Conservation (phyloP, 1,284 basidiomycete species). For the Pascua guehoae region DNA sequence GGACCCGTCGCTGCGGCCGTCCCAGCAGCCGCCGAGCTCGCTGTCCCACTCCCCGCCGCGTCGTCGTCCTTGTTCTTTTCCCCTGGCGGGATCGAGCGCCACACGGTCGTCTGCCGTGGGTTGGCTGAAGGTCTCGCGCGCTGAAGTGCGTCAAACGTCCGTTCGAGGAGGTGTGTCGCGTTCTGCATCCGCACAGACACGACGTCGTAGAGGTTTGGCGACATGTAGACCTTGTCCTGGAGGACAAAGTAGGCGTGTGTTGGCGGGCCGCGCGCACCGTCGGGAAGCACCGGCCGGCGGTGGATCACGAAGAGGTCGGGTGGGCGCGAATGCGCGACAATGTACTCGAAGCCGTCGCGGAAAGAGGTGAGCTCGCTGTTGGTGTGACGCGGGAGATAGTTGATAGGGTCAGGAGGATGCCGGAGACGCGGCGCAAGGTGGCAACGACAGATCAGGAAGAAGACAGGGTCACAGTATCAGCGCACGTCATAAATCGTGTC, state of each 20-base stretch:
- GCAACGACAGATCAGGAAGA: too few relatives aligned
- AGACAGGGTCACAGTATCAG: background rate
- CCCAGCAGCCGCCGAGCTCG: background rate
- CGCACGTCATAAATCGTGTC: background rate
- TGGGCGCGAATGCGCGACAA: slow-evolving; percentile 38
- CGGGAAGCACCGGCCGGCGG: slow-evolving; percentile 27
- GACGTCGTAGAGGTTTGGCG: slow-evolving; percentile 37
- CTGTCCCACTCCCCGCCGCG: background rate
- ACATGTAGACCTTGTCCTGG: slow-evolving; percentile 40
- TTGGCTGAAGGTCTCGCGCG: slow-evolving; percentile 36
- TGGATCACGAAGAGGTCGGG: slow-evolving; percentile 44
- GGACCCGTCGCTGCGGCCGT: background rate
- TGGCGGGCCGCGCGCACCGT: slow-evolving; percentile 27
- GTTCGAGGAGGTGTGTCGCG: slow-evolving; percentile 30
- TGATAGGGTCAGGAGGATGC: too few relatives aligned
- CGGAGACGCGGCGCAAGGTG: too few relatives aligned
- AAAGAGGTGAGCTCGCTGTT: slow-evolving; percentile 34
- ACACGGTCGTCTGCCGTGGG: slow-evolving; percentile 33
- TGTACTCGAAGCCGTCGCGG: slow-evolving; percentile 42
- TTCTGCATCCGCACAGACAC: slow-evolving; percentile 30
- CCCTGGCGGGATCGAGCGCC: slow-evolving; percentile 29
- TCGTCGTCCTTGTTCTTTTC: background rate
- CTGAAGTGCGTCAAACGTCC: slow-evolving; percentile 33
- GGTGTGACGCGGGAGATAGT: background rate
- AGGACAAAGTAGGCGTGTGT: slow-evolving; percentile 41